Evolutionary conservation across 2,329 filamentous ascomycete species (phyloP), one percentile per base, ranked within the genome.

Genomic region (Exserohilum turcica): DNA sequence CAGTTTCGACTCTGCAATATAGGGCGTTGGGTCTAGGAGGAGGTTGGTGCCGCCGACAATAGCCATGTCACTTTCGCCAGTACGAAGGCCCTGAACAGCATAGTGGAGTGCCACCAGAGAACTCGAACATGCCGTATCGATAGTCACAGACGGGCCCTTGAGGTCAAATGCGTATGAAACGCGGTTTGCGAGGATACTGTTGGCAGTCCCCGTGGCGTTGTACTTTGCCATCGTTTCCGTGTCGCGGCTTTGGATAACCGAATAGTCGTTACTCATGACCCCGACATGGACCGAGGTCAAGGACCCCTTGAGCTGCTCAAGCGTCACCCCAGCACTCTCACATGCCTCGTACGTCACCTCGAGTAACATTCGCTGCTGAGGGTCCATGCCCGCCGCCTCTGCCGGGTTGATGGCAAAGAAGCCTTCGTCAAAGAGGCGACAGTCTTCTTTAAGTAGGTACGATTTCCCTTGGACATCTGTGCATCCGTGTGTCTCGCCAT

Each of bases 31-130:
- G n/a, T 28, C 28, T 6, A 60, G 27, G 5, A 78, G 68, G 5
- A 78, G 49, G 36, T 71, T 76, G 1, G 65, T 63, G 2, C 76
- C 75, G 5, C 65, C 71, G 3, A 76, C 75, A 3, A 78, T 12
- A 2, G 76, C 72, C 33, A 61, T 56, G 2, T 38, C 27, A n/a
- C 57, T 60, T 6, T 73, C 64, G 1, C 65, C 61, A 6, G 28
- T 39, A 8, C 39, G 57, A 5, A 69, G 48, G 8, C 55, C 66
- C 18, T 67, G 61, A 18, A 52, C 50, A 4, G 60, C 65, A 2
- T 45, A 49, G 28, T 68, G 56, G 3, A 67, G 13, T 0, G 46
- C 59, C 0, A 57, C 46, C 6, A 66, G 35, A 1, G 52, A 55
- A 0, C 32, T 49, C 0, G 61, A 61, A 27, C 67, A 70, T 1